phyloP scores from a whole-genome alignment of 208 protist species.

The Sergeia podlipaevii region DNA sequence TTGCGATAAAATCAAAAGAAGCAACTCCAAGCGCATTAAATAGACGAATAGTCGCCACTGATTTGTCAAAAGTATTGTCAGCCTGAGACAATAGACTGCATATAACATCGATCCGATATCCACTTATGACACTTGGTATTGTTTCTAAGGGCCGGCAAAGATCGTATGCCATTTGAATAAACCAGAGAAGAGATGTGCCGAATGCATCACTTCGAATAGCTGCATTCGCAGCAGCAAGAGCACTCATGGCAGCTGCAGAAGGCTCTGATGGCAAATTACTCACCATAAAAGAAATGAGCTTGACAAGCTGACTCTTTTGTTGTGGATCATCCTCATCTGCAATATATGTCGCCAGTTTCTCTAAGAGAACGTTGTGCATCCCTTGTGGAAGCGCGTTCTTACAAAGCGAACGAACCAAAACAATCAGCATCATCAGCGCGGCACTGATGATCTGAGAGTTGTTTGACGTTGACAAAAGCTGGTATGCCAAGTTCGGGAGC shows the following conservation, averaged over 20 bases:
- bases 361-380: conserved; percentile 33
- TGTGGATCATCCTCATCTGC: conserved; percentile 39
- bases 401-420: conserved; percentile 38
- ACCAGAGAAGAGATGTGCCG: conserved; percentile 58
- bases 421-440: conserved; percentile 35
- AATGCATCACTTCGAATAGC: conserved; percentile 68
- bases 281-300: conserved; percentile 27
- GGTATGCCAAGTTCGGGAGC: conserved; percentile 28
- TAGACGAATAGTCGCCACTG: conserved; percentile 67
- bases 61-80: conserved; percentile 64
- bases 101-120: conserved; percentile 43
- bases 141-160: conserved; percentile 39
- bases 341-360: conserved; percentile 19
- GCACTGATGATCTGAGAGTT: conserved; percentile 28
- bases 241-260: conserved; percentile 7
- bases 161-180: conserved; percentile 63
- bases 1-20: conserved; percentile 24
- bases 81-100: conserved; percentile 50
- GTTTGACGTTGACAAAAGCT: conserved; percentile 33
- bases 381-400: conserved; percentile 29
- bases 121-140: conserved; percentile 21
- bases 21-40: conserved; percentile 34
- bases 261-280: conserved; percentile 15
- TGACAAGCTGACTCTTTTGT: conserved; percentile 34
- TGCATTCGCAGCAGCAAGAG: conserved; percentile 37